Evolutionary conservation across 2,329 filamentous ascomycete species (phyloP), one percentile per base, ranked within the genome.

Genomic region (Colletotrichum scovillei): DNA sequence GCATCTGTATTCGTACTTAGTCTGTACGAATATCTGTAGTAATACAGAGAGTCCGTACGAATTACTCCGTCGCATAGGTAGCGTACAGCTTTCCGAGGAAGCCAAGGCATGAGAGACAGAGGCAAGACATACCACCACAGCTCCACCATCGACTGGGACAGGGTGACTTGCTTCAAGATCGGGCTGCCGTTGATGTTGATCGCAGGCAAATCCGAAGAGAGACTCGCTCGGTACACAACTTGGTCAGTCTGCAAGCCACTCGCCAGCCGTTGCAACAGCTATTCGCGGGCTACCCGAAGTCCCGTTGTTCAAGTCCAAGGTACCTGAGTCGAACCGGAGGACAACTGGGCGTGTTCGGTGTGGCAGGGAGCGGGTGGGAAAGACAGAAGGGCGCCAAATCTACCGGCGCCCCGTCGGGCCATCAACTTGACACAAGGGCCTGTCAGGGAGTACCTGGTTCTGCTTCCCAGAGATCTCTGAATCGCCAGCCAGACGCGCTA

Each of bases 391-490:
- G 66, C 66, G 53, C 66, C 66, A 69, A 69, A 73, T 65, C 66
- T 73, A 38, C 66, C 70, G 60, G 60, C 55, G 59, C 42, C 60
- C 66, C 70, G 52, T 71, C 55, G n/a, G 14, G 14, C 55, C n/a
- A 52, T 70, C 28, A 64, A 73, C 70, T 30, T 73, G 66, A 73
- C 55, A 70, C 66, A 69, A 53, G 55, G 26, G 19, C 59, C 53
- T 57, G 70, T 65, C 53, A 32, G 46, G 70, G 19, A 22, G 14
- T 22, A 57, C 42, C 70, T 64, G 59, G 55, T 12, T 42, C 38
- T 19, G 42, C 59, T 64, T 59, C 65, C 69, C 58, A 73, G 53
- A 64, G 66, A 60, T 69, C 55, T 70, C 67, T 70, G 66, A 69
- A 69, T 69, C 59, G 66, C 16, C 59, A 28, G 62, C 59, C 59